These are phyloP conservation scores for Tricholoma furcatifolium DNA, from an alignment of 768 basidiomycete genomes.

Conservation along the genomic window DNA sequence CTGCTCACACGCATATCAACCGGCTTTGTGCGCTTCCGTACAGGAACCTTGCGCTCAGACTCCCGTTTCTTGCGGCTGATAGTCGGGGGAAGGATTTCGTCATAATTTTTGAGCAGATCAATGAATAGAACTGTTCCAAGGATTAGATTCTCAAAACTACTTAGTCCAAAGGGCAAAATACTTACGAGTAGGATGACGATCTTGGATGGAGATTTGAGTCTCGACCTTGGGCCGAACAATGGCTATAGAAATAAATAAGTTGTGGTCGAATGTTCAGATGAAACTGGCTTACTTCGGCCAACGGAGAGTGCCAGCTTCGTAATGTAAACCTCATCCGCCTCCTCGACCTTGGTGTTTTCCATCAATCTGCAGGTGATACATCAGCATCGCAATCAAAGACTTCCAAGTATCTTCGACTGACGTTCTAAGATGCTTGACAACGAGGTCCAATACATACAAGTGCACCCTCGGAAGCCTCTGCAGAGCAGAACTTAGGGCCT, in stretches of 20 bases:
- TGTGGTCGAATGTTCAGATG: not conserved
- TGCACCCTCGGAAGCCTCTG: conserved; percentile 76
- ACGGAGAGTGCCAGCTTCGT: conserved; percentile 87
- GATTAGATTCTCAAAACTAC: not conserved
- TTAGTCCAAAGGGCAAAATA: conserved; percentile 3
- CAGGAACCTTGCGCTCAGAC: conserved; percentile 79
- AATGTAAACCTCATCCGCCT: conserved; percentile 76
- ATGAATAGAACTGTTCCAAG: conserved; percentile 67
- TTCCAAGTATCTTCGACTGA: conserved; percentile 32
- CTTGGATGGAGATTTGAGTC: conserved; percentile 84
- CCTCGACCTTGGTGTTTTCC: conserved; percentile 64
- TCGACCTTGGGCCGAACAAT: conserved; percentile 83
- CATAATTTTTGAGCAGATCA: conserved; percentile 78
- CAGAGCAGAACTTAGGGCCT: conserved; percentile 61
- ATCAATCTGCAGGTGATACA: conserved; percentile 52
- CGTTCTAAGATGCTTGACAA: conserved; percentile 76
- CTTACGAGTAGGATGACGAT: conserved; percentile 80
- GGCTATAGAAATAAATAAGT: conserved; percentile 41
- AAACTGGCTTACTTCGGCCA: conserved; percentile 67
- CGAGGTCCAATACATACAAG: conserved; percentile 72
- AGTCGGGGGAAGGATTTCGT: conserved; percentile 72
- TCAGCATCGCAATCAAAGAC: not conserved
- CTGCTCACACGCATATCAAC: conserved; percentile 88
- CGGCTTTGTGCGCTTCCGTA: conserved; percentile 83
- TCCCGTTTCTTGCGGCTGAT: conserved; percentile 86